Evolutionary conservation across 768 basidiomycete genomes (phyloP).

Genomic region (Leucocoprinus leucothites): DNA sequence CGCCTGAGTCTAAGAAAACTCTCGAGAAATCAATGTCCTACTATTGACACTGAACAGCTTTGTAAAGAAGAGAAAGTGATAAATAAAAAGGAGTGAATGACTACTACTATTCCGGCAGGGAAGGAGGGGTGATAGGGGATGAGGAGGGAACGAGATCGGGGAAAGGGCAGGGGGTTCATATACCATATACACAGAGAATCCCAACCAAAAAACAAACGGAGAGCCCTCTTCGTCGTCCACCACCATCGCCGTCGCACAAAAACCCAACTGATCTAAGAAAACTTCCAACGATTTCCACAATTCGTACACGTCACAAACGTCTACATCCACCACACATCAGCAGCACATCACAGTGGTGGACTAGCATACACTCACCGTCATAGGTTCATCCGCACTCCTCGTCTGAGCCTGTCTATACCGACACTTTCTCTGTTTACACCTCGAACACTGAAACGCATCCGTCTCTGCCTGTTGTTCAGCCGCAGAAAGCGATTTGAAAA

Average conservation of each 20-base stretch:
- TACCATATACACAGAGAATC: too few species aligned
- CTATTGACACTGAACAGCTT: too few species aligned
- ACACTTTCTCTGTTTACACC: slow-evolving; percentile 93
- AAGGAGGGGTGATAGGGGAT: neutral
- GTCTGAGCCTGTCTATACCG: slow-evolving; percentile 96
- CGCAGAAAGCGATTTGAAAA: slow-evolving; percentile 89
- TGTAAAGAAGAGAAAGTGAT: neutral
- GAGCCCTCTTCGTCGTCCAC: too few species aligned
- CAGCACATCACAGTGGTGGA: neutral
- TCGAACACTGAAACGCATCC: slow-evolving; percentile 93
- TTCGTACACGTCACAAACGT: slow-evolving; percentile 88
- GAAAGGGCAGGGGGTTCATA: neutral
- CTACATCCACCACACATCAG: slow-evolving; percentile 30
- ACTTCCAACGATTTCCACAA: slow-evolving; percentile 49
- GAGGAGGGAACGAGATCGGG: neutral
- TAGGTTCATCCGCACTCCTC: slow-evolving; percentile 95
- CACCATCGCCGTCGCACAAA: too few species aligned
- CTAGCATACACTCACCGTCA: slow-evolving; percentile 74
- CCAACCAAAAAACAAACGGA: too few species aligned
- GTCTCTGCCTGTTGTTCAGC: slow-evolving; percentile 92
- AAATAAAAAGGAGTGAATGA: neutral
- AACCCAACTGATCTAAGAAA: slow-evolving; percentile 26
- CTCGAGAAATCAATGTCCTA: too few species aligned
- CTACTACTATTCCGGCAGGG: too few species aligned
- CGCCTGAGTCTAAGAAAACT: too few species aligned